phyloP scores from a whole-genome alignment of 164 flowering plant species.

The Tinospora cordifolia region DNA sequence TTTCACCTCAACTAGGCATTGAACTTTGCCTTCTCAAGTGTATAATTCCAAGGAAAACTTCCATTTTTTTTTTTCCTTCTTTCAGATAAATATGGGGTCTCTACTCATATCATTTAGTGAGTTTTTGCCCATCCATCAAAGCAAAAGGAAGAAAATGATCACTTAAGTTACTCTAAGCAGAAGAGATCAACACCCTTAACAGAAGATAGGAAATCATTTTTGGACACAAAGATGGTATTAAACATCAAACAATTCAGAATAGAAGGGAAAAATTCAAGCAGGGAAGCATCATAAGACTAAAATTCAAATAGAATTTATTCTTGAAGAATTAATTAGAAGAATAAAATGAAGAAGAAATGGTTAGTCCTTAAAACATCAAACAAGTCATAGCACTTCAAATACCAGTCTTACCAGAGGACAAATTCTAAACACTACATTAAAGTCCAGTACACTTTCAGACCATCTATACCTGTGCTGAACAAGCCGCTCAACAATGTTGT shows the following conservation, averaged over 20 bases:
- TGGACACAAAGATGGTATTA: neutral
- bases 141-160: neutral
- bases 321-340: neutral
- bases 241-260: neutral
- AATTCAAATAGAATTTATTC: neutral
- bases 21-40: neutral
- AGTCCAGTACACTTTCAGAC: neutral
- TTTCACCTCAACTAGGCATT: neutral
- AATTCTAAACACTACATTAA: neutral
- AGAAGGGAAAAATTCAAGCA: neutral
- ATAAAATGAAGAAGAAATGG: neutral
- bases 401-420: neutral
- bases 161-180: neutral
- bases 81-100: neutral
- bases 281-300: neutral
- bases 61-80: neutral
- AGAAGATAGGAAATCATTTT: neutral
- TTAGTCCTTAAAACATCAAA: no score
- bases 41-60: neutral
- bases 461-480: slow-evolving; percentile 64
- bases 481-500: slow-evolving; percentile 96
- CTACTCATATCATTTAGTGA: neutral
- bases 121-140: neutral
- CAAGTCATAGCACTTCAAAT: no score
- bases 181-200: neutral